Conservation (phyloP, 1,139 yeast species). For the Sugiyamaella castrensis region DNA sequence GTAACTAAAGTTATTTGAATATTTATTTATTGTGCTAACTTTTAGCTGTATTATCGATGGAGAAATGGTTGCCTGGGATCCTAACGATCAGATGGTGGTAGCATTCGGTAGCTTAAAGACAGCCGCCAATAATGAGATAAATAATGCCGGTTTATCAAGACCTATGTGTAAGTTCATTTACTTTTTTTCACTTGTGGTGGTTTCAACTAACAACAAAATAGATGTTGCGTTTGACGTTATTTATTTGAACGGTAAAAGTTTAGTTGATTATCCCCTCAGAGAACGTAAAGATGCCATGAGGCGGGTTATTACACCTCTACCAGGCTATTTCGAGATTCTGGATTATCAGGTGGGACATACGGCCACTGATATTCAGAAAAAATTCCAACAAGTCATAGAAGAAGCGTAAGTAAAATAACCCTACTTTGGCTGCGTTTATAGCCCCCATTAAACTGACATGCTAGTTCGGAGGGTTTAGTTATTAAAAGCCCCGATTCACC, state of each 20-base stretch:
- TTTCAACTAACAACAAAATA: no score
- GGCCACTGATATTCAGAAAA: slow-evolving; percentile 52
- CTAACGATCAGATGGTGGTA: slow-evolving; percentile 51
- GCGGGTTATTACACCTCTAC: slow-evolving; percentile 45
- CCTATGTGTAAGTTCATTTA: no score
- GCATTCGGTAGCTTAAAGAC: slow-evolving; percentile 81
- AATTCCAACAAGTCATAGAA: slow-evolving; percentile 58
- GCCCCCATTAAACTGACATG: no score
- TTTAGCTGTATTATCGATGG: slow-evolving; percentile 76
- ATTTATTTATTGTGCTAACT: no score
- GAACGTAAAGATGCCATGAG: slow-evolving; percentile 55
- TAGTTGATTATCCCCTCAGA: slow-evolving; percentile 53
- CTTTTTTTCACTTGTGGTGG: no score
- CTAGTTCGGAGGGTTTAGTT: slow-evolving; percentile 72
- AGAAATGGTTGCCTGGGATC: slow-evolving; percentile 90
- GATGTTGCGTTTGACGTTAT: slow-evolving; percentile 68
- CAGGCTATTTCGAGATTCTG: slow-evolving; percentile 56
- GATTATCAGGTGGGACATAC: slow-evolving; percentile 45
- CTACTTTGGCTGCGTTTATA: not conserved
- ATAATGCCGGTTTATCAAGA: slow-evolving; percentile 22
- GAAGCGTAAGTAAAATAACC: slow-evolving; percentile 31
- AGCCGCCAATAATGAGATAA: slow-evolving; percentile 50
- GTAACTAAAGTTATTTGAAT: no score
- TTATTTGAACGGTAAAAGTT: slow-evolving; percentile 59
- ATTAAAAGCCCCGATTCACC: slow-evolving; percentile 61